A percentile compares a stretch with the other conserved stretches of the same genome.
phyloP scores from a whole-genome alignment of 139 green algal genomes.

The Spirogloea muscicola region DNA sequence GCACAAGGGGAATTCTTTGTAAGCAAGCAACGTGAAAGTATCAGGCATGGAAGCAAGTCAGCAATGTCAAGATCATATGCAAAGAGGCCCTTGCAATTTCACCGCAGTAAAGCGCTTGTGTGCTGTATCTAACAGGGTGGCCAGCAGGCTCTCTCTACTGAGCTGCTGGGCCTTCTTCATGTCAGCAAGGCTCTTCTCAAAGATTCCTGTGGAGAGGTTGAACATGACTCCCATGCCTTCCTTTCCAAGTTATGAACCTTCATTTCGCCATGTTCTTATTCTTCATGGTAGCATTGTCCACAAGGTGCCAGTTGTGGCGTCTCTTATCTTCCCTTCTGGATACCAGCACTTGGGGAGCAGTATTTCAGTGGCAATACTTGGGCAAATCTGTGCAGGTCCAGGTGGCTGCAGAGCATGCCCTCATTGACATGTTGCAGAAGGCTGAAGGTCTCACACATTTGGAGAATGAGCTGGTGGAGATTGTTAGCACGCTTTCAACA shows the following conservation, averaged over 20 bases:
- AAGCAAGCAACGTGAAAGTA: neutral
- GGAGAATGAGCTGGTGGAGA: no score
- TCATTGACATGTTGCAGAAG: slow-evolving; percentile 11
- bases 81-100: neutral
- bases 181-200: neutral
- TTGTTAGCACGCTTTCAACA: no score
- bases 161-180: neutral
- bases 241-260: neutral
- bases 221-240: slow-evolving; percentile 1
- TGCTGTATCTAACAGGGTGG: neutral
- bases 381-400: slow-evolving; percentile 1
- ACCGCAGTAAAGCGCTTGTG: neutral
- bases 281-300: neutral
- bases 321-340: neutral
- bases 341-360: neutral
- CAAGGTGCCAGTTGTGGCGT: neutral
- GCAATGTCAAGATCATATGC: neutral
- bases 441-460: no score
- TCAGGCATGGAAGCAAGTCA: neutral
- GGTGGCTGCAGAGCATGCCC: slow-evolving; percentile 1
- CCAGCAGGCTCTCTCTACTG: neutral
- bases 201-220: slow-evolving; percentile 14
- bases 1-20: neutral
- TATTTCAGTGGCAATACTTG: neutral
- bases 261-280: neutral